These are phyloP conservation scores for Capsaspora owczarzaki DNA, from an alignment of 78 protist genomes.

Conservation along the genomic window DNA sequence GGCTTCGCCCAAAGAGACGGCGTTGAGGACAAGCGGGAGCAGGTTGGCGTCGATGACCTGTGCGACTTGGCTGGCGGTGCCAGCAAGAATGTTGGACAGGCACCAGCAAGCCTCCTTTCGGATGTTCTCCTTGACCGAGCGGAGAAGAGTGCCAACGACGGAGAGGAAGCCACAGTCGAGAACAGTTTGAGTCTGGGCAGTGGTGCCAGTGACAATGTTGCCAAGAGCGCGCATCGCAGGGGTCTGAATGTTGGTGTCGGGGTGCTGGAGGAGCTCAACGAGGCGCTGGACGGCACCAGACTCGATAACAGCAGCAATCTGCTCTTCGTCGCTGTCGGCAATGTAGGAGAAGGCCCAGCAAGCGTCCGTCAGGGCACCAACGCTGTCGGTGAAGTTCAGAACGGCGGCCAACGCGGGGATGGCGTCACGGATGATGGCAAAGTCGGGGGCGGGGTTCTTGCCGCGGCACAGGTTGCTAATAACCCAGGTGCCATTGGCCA, in stretches of 20 bases:
- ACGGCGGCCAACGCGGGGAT: slow-evolving; percentile 17
- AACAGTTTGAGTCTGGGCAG: slow-evolving; percentile 82
- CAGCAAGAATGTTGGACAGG: slow-evolving; percentile 94
- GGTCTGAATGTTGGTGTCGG: slow-evolving; percentile 44
- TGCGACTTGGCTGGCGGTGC: slow-evolving; percentile 80
- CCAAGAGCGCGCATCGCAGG: slow-evolving; percentile 95
- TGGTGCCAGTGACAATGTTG: slow-evolving; percentile 96
- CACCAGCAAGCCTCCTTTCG: slow-evolving; percentile 97
- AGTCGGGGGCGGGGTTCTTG: slow-evolving; percentile 78
- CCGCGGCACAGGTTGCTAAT: slow-evolving; percentile 93
- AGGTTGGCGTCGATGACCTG: slow-evolving; percentile 77
- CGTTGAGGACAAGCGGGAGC: slow-evolving; percentile 59
- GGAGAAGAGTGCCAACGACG: slow-evolving; percentile 22
- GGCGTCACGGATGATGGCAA: slow-evolving; percentile 15
- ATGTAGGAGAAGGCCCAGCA: slow-evolving; percentile 95
- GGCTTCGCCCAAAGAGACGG: slow-evolving; percentile 52
- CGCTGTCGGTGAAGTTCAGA: not conserved
- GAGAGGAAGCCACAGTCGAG: slow-evolving; percentile 19
- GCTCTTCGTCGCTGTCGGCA: slow-evolving; percentile 84
- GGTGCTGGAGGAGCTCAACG: slow-evolving; percentile 67
- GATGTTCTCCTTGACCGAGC: slow-evolving; percentile 38
- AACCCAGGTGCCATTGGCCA: slow-evolving; percentile 92
- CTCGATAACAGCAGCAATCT: slow-evolving; percentile 76
- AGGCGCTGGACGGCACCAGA: slow-evolving; percentile 63
- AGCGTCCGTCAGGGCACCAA: slow-evolving; percentile 68